Evolutionary conservation across 202 grass and related monocot genomes (phyloP).

Genomic region (Musa balbisiana): DNA sequence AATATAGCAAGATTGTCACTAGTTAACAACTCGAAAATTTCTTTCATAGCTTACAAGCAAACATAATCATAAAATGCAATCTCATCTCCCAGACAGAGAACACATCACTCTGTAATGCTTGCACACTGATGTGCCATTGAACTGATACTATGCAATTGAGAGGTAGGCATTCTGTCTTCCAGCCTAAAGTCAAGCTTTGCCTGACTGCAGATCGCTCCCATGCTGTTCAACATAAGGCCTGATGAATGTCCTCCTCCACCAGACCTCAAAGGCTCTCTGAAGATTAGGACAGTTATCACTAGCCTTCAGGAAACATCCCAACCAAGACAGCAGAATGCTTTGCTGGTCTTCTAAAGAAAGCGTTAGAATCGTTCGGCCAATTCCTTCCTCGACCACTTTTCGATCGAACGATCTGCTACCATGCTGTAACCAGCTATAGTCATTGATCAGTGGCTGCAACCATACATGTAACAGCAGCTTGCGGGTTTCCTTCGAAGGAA

Average conservation of each 20-base stretch:
- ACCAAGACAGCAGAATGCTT: constrained; percentile 15
- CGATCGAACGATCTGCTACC: constrained; percentile 9
- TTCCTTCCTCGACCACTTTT: constrained; percentile 21
- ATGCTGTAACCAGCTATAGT: constrained; percentile 21
- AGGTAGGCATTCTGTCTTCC: background rate
- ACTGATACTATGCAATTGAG: no score
- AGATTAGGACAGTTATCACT: constrained; percentile 22
- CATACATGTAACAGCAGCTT: constrained; percentile 22
- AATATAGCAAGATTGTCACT: background rate
- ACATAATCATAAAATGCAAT: background rate
- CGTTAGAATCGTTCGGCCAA: constrained; percentile 12
- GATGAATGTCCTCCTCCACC: constrained; percentile 26
- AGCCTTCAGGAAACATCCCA: constrained; percentile 13
- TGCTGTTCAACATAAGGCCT: constrained; percentile 19
- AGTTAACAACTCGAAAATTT: background rate
- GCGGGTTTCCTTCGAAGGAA: constrained; percentile 15
- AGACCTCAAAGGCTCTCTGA: no score
- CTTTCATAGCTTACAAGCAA: background rate
- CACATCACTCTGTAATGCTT: background rate
- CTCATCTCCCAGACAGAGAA: background rate
- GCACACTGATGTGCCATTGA: background rate
- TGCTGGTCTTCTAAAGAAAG: constrained; percentile 18
- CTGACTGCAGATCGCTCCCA: background rate
- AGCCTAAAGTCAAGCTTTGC: background rate
- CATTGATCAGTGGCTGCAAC: constrained; percentile 21